Base-by-base conservation (phyloP, 495 filamentous ascomycete genomes). In the Diplogelasinospora grovesii region DNA sequence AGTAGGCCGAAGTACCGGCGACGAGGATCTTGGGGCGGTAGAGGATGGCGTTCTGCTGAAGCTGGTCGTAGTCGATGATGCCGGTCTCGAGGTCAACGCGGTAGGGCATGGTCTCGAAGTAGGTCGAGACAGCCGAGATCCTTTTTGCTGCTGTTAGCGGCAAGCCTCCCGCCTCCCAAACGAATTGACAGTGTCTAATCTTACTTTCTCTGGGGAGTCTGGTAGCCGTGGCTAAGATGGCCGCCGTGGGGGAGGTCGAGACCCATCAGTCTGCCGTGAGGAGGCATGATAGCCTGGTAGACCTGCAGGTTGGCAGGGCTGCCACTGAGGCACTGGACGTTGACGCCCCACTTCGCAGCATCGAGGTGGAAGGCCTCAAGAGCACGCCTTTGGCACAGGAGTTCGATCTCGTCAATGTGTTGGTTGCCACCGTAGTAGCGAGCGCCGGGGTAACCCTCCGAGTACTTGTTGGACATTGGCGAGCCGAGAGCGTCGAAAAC, bases 361-460 rank as follows among this genome's bases (percentile, higher is more conserved):
- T 95, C 84, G 25, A 95, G 71, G 53, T 83, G 74, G 74, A 96
- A 99, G 24, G 92, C 86, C 71, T 89, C 73, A 45, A 97, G 81
- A 51, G 92, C 92, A 66, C 92, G 87, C 66, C 77, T 76, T 77
- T 99, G 92, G 79, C 92, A 99, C 38, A 89, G 88, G 44, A 85
- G 75, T 75, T 99, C 92, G 58, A 96, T 88, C 60, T 81, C 73
- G 64, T 99, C 92, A 46, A 99, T 99, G 75, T 95, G 87, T 74
- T 99, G 80, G 72, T 97, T 99, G 53, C 92, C 92, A 64, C 93
- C 93, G 62, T 99, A 99, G 78, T 99, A 99, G 63, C 92, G 83
- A 33, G 93, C 92, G 56, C 92, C 92, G 56, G 93, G 93, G 68
- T 95, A 95, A 53, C 92, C 92, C 73, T 99, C 92, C 3, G 87